Base-by-base conservation (phyloP, 257 asterid genomes). In the Ligustrum vulgare region DNA sequence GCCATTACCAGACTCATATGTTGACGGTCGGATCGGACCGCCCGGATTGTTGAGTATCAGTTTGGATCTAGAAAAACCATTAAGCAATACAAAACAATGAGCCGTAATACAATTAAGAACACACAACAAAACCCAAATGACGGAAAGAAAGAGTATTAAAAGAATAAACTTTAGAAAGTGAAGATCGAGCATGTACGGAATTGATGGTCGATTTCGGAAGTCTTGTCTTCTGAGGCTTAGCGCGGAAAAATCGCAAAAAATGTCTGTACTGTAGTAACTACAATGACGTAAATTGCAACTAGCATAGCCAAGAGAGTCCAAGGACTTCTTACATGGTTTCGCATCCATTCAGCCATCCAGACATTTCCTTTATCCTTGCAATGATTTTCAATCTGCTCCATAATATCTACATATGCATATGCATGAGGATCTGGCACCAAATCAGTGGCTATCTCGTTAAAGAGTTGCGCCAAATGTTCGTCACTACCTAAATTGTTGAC, bases 401-500 rank as follows among this genome's bases (percentile, higher is more conserved):
- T 76, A 32, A 13, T 70, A 7, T 18, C 10, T 8, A n/a, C n/a
- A n/a, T n/a, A n/a, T n/a, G 28, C 58, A 69, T 47, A 76, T 0
- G 39, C 37, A 37, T 15, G 13, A 6, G 47, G 45, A 35, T 77
- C 65, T 0, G 77, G 68, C 23, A 72, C 77, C 67, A 77, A 64
- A 72, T 77, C 68, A 12, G 9, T 71, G 4, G 81, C 67, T 63
- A 77, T 45, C 8, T 77, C 77, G 22, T 77, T 72, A 43, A 77
- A 77, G 20, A 77, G 35, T 41, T 33, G 31, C 0, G 77, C 77
- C 22, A 77, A 76, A 35, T 71, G 23, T 32, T 77, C 45, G n/a
- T 77, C 81, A 45, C 81, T 77, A 22, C 81, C 73, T 33, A 77
- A 71, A 65, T 33, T 22, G 60, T 72, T 72, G 22, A 71, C 28